A percentile compares a stretch with the other conserved stretches of the same genome.
Conservation (phyloP, 805 yeast genomes). For the Spencermartinsiella europaea region DNA sequence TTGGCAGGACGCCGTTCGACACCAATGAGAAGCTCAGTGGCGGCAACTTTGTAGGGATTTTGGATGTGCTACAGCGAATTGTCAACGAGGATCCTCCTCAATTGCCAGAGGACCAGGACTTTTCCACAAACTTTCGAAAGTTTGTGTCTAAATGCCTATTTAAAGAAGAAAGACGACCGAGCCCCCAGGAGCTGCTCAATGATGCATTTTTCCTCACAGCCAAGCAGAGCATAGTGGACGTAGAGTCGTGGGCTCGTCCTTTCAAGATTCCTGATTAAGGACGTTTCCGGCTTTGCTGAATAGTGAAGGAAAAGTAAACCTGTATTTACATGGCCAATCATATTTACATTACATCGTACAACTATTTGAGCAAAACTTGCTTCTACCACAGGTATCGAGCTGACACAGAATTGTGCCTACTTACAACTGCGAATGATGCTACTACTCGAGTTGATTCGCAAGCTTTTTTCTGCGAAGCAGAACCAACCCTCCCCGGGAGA, state of each 20-base stretch:
- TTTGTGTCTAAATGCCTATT: constrained; percentile 72
- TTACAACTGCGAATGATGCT: too few relatives aligned
- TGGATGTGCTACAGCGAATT: constrained; percentile 85
- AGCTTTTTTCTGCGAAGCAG: not conserved
- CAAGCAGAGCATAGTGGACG: constrained; percentile 16
- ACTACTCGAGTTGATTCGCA: too few relatives aligned
- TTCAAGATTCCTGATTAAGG: constrained; percentile 5
- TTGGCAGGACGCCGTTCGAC: constrained; percentile 72
- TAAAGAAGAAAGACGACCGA: constrained; percentile 68
- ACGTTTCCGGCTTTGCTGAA: too few relatives aligned
- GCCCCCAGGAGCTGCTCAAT: constrained; percentile 61
- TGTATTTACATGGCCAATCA: not conserved
- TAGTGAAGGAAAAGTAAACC: constrained; percentile 4
- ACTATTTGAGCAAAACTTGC: not conserved
- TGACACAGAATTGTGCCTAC: too few relatives aligned
- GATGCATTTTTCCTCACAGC: constrained; percentile 29
- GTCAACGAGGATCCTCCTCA: constrained; percentile 91
- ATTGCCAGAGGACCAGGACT: constrained; percentile 42
- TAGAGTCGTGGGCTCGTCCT: constrained; percentile 22
- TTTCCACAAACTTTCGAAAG: constrained; percentile 48
- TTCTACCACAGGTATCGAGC: not conserved
- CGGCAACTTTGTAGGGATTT: constrained; percentile 56
- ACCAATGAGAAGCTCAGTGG: constrained; percentile 20
- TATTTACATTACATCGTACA: too few relatives aligned
- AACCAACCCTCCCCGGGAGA: not conserved